A percentile compares a stretch with the other conserved stretches of the same genome.
Conservation (phyloP, 176 grass and related monocot genomes). For the Oryza glaberrima region DNA sequence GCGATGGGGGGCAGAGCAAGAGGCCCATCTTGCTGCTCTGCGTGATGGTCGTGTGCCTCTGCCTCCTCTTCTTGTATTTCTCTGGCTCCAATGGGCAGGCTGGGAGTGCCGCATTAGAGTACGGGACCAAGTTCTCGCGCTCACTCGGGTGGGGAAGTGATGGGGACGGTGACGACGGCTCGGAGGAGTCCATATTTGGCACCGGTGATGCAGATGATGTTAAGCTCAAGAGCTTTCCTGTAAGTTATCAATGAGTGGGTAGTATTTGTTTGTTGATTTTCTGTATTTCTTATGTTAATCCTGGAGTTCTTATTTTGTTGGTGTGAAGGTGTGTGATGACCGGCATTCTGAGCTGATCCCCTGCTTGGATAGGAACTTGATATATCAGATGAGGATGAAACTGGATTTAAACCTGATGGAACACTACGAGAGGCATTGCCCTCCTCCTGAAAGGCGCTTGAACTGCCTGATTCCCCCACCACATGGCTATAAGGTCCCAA, state of each 20-base stretch:
- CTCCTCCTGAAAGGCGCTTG: conserved; percentile 83
- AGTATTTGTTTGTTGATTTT: neutral
- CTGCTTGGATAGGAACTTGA: conserved; percentile 98
- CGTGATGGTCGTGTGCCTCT: conserved; percentile 65
- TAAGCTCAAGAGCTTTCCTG: conserved; percentile 82
- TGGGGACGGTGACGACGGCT: conserved; percentile 50
- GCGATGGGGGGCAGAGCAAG: conserved; percentile 72
- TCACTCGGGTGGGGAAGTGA: conserved; percentile 74
- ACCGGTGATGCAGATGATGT: conserved; percentile 56
- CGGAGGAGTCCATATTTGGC: conserved; percentile 83
- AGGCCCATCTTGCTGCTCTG: conserved; percentile 60
- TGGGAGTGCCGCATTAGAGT: conserved; percentile 63
- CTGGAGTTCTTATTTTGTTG: conserved; percentile 15
- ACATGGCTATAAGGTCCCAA: conserved; percentile 86
- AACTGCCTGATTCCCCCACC: conserved; percentile 95
- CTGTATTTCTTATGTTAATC: conserved; percentile 18
- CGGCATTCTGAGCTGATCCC: conserved; percentile 95
- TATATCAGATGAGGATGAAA: conserved; percentile 96
- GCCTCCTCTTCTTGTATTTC: conserved; percentile 87
- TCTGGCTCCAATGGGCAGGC: conserved; percentile 63
- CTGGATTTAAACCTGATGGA: conserved; percentile 98
- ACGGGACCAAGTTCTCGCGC: conserved; percentile 81
- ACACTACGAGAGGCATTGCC: conserved; percentile 98
- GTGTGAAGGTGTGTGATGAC: conserved; percentile 82
- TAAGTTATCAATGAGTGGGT: conserved; percentile 46